Conservation (phyloP, 1,139 yeast genomes). For the Kazachstania sp. region DNA sequence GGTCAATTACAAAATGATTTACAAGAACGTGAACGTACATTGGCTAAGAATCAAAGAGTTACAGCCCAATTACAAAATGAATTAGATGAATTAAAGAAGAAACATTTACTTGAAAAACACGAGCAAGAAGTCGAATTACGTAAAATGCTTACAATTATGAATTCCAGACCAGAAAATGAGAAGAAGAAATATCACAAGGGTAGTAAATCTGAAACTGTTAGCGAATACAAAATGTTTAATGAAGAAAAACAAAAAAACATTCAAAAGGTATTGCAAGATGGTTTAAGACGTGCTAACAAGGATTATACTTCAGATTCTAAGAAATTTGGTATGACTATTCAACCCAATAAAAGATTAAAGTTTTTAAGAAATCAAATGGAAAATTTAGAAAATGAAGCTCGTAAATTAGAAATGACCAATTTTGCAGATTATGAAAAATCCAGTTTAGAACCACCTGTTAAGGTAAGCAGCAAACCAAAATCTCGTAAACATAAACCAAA, state of each 20-base stretch:
- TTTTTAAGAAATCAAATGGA: slow-evolving; percentile 81
- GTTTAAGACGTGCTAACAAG: slow-evolving; percentile 26
- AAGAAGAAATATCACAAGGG: background rate
- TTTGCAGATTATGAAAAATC: slow-evolving; percentile 41
- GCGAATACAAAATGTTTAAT: background rate
- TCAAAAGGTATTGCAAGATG: slow-evolving; percentile 35
- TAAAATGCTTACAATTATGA: slow-evolving; percentile 65
- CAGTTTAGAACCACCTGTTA: slow-evolving; percentile 20
- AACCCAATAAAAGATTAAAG: slow-evolving; percentile 70
- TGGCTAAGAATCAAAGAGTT: slow-evolving; percentile 57
- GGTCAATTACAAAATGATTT: slow-evolving; percentile 62
- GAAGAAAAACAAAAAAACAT: slow-evolving; percentile 26
- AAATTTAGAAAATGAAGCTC: slow-evolving; percentile 71
- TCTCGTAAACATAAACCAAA: slow-evolving; percentile 3
- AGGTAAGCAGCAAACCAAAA: slow-evolving; percentile 6
- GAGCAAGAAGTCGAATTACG: slow-evolving; percentile 84
- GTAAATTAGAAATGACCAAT: slow-evolving; percentile 80
- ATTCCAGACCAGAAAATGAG: slow-evolving; percentile 22
- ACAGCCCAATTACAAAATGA: slow-evolving; percentile 59
- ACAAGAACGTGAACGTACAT: slow-evolving; percentile 61
- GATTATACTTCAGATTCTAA: slow-evolving; percentile 29
- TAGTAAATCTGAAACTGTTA: background rate
- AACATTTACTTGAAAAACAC: slow-evolving; percentile 68
- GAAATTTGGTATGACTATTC: slow-evolving; percentile 38
- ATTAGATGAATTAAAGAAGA: slow-evolving; percentile 60